These are phyloP conservation scores for Coemansia sp. DNA, from an alignment of 192 early-diverging fungal genomes.

Conservation along the genomic window DNA sequence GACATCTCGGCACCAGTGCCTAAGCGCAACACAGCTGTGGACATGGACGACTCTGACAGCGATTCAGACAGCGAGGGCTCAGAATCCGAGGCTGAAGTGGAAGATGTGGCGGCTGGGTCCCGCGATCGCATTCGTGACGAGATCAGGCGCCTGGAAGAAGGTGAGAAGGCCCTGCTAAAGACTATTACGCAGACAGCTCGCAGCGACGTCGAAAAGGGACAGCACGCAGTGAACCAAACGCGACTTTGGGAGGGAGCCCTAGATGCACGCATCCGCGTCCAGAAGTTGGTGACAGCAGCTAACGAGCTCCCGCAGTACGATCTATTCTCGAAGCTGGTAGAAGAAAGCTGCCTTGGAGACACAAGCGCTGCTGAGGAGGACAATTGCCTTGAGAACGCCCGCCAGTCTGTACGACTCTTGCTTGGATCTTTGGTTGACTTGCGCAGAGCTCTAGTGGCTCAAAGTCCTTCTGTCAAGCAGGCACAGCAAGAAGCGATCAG, in stretches of 20 bases:
- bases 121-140: slow-evolving; percentile 56
- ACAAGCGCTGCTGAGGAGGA: not conserved
- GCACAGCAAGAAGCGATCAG: slow-evolving; percentile 2
- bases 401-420: slow-evolving; percentile 27
- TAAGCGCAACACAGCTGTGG: not conserved
- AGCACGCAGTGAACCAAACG: slow-evolving; percentile 89
- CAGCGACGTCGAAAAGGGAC: slow-evolving; percentile 87
- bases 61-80: slow-evolving; percentile 29
- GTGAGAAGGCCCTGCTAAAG: slow-evolving; percentile 84
- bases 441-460: slow-evolving; percentile 27
- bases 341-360: slow-evolving; percentile 6
- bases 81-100: slow-evolving; percentile 28
- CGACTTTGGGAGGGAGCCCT: slow-evolving; percentile 81
- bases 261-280: slow-evolving; percentile 87
- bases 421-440: slow-evolving; percentile 39
- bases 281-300: slow-evolving; percentile 73
- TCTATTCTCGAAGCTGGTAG: slow-evolving; percentile 25
- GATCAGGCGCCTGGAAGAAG: slow-evolving; percentile 75
- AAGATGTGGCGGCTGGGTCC: slow-evolving; percentile 43
- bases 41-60: slow-evolving; percentile 22
- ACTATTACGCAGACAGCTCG: slow-evolving; percentile 74
- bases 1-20: slow-evolving; percentile 10
- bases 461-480: slow-evolving; percentile 32
- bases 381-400: slow-evolving; percentile 20
- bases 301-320: slow-evolving; percentile 77